Evolutionary conservation across 192 early-diverging fungal species (phyloP), one percentile per base, ranked within the genome.

Genomic region (Pilaira anomala): DNA sequence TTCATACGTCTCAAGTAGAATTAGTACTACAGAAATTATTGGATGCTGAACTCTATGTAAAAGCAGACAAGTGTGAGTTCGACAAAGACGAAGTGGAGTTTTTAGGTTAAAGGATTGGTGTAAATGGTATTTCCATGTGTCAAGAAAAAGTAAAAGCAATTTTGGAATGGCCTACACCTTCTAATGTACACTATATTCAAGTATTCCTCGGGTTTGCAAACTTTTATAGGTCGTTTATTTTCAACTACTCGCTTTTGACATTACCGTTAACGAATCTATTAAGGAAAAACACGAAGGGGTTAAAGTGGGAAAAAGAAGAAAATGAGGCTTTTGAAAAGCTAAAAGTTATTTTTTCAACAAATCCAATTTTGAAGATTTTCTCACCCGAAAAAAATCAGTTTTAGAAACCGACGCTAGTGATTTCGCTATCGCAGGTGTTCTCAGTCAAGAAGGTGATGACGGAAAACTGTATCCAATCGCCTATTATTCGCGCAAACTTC

Each of bases 391-490:
- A 40, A 66, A 0, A 55, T 58, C 24, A 44, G n/a, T n/a, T n/a
- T n/a, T n/a, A n/a, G n/a, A n/a, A n/a, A n/a, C n/a, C n/a, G n/a
- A n/a, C n/a, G n/a, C 64, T 0, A 58, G 44, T 22, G 56, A 67
- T 16, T 60, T 44, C 21, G 65, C 55, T 7, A 28, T 67, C 1
- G 65, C 45, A 24, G 48, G 45, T 42, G 56, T 67, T 2, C 24
- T 51, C 3, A 25, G 22, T 16, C 65, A 60, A 52, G 4, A 19
- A 9, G 54, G 22, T 22, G 3, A 50, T 52, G 52, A 65, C 60
- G 62, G 16, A 6, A 9, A 54, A 1, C 45, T 77, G 13, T 75
- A 75, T 9, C 76, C 74, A 9, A 33, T 77, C 16, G 73, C 75
- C 2, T 77, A 62, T 26, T 56, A 36, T 25, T 67, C 59, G 0